phyloP scores from a whole-genome alignment of 2,329 filamentous ascomycete genomes.

The Sporothrix brasiliensis region DNA sequence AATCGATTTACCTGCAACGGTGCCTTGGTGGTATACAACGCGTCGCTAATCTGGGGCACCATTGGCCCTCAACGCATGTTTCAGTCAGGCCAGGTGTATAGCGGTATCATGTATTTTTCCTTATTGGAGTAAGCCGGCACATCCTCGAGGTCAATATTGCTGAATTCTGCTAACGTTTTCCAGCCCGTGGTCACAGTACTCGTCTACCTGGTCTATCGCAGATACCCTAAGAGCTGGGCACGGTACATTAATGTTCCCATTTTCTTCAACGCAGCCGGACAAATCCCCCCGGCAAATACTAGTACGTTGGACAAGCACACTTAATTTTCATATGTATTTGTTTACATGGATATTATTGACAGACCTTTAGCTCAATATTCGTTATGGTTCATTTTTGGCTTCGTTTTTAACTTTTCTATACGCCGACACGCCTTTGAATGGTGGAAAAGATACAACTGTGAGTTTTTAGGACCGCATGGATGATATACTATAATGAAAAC shows the following conservation, averaged over 20 bases:
- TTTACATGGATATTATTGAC: neutral
- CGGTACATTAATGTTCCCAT: constrained; percentile 33
- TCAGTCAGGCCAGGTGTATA: constrained; percentile 54
- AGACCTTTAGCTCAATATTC: constrained; percentile 29
- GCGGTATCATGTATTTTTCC: constrained; percentile 54
- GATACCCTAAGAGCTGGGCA: constrained; percentile 31
- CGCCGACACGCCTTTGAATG: constrained; percentile 60
- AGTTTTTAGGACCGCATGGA: neutral
- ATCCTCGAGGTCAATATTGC: constrained; percentile 46
- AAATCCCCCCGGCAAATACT: constrained; percentile 33
- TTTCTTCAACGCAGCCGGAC: constrained; percentile 33
- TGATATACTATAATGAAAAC: neutral
- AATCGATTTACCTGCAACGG: constrained; percentile 57
- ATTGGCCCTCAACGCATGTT: constrained; percentile 57
- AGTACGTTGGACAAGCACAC: constrained; percentile 17
- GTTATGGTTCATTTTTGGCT: constrained; percentile 48
- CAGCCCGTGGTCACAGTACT: constrained; percentile 30
- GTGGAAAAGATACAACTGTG: constrained; percentile 34
- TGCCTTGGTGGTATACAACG: constrained; percentile 60
- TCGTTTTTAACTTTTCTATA: constrained; percentile 61
- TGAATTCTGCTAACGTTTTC: constrained; percentile 37
- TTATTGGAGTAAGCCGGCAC: constrained; percentile 47
- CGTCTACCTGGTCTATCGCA: constrained; percentile 28
- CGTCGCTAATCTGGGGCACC: constrained; percentile 59
- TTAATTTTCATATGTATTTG: neutral